These are phyloP conservation scores for Triticum turgidum DNA, from an alignment of 176 grass and related monocot genomes.

Conservation along the genomic window DNA sequence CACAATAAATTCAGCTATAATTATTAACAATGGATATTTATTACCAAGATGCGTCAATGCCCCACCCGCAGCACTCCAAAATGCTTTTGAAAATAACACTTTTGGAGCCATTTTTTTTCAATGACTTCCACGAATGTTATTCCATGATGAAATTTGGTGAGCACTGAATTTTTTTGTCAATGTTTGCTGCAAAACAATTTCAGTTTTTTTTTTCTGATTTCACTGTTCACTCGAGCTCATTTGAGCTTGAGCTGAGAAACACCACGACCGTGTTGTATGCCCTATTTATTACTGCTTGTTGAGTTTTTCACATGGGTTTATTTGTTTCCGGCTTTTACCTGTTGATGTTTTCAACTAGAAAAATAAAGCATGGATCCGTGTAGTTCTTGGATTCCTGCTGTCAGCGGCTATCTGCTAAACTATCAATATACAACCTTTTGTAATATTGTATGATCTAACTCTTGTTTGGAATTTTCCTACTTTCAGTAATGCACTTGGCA, in stretches of 20 bases:
- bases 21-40: neutral
- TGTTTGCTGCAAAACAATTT: no score
- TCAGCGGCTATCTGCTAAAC: neutral
- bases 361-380: neutral
- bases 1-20: neutral
- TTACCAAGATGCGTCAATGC: neutral
- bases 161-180: no score
- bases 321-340: neutral
- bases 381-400: neutral
- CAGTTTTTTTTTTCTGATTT: no score
- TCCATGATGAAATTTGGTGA: no score
- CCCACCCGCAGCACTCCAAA: no score
- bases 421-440: neutral
- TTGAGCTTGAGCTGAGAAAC: no score
- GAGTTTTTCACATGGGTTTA: slow-evolving; percentile 1
- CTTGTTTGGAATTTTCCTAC: neutral
- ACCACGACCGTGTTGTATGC: neutral
- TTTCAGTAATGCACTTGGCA: slow-evolving; percentile 41
- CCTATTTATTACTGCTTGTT: slow-evolving; percentile 3
- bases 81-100: no score
- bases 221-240: no score
- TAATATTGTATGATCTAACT: slow-evolving; percentile 7
- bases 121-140: no score
- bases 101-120: no score
- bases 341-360: slow-evolving; percentile 9